phyloP scores from a whole-genome alignment of 2,329 filamentous ascomycete species.

The Cercospora sp. region DNA sequence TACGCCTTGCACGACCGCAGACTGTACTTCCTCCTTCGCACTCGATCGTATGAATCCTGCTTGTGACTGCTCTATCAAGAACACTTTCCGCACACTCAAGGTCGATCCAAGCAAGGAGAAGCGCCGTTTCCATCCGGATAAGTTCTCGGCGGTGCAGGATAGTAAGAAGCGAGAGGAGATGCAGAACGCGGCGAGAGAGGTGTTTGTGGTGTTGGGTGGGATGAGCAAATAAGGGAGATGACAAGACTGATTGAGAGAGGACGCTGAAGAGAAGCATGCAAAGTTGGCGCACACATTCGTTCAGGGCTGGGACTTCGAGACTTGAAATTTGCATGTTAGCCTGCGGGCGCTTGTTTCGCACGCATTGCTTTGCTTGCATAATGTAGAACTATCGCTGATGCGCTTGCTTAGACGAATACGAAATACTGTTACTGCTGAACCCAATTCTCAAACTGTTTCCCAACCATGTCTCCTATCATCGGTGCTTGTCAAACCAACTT shows the following conservation, averaged over 20 bases:
- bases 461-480: neutral
- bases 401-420: neutral
- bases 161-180: conserved; percentile 1
- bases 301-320: neutral
- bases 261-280: neutral
- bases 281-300: neutral
- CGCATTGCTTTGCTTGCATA: neutral
- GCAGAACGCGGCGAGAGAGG: conserved; percentile 21
- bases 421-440: neutral
- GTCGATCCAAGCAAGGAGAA: conserved; percentile 11
- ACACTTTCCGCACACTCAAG: neutral
- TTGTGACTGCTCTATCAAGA: conserved; percentile 12
- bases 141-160: conserved; percentile 14
- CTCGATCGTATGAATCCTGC: neutral
- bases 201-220: conserved; percentile 23
- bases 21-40: neutral
- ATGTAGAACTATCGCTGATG: neutral
- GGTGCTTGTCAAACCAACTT: neutral
- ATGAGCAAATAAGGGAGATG: conserved; percentile 5
- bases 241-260: neutral
- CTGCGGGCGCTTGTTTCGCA: neutral
- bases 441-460: neutral
- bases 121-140: conserved; percentile 21
- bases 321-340: neutral
- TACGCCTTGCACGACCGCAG: neutral